Evolutionary conservation across 176 grass and related monocot genomes (phyloP).

Genomic region (Leersia perrieri): DNA sequence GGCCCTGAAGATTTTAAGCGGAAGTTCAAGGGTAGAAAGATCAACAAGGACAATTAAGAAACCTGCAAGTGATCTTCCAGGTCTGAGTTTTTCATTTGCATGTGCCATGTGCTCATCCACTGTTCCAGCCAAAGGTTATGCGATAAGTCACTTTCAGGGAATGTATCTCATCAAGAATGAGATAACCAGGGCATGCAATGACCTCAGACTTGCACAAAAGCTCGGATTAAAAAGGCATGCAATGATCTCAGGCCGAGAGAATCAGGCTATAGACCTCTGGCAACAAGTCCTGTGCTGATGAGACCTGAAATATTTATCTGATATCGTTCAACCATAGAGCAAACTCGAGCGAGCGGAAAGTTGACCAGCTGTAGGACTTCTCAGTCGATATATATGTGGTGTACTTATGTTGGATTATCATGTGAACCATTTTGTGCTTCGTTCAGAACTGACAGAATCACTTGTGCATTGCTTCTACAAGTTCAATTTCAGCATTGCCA

Average conservation of each 20-base stretch:
- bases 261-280: background rate
- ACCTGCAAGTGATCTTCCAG: background rate
- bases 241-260: background rate
- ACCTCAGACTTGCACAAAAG: background rate
- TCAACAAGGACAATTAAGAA: slow-evolving; percentile 24
- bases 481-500: background rate
- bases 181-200: background rate
- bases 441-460: background rate
- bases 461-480: background rate
- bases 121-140: background rate
- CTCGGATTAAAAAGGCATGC: slow-evolving; percentile 1
- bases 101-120: background rate
- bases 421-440: background rate
- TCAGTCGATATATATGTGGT: background rate
- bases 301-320: background rate
- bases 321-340: background rate
- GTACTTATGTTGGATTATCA: background rate
- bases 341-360: background rate
- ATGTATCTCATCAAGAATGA: background rate
- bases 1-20: slow-evolving; percentile 63
- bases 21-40: slow-evolving; percentile 39
- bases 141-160: background rate
- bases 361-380: background rate
- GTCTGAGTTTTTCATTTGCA: background rate
- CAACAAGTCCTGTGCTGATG: background rate